Percentiles rank a stretch among this genome's conserved stretches.
These are phyloP conservation scores for Mycena indigotica DNA, from an alignment of 768 basidiomycete genomes.

Conservation along the genomic window DNA sequence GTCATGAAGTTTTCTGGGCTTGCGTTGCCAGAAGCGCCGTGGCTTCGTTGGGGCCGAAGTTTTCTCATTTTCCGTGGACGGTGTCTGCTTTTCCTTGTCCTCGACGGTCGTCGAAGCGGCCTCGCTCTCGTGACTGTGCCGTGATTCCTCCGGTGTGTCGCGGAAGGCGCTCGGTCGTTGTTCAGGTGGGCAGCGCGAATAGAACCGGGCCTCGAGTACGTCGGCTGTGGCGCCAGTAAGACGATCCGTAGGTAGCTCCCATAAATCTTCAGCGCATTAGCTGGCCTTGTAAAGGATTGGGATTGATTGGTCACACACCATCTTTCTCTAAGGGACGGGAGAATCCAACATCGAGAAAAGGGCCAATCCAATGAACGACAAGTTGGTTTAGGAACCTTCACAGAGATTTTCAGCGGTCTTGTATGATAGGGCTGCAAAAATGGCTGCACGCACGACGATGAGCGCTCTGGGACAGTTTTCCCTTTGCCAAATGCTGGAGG, in stretches of 20 bases:
- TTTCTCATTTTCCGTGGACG: background rate
- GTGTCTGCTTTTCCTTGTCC: slow-evolving; percentile 16
- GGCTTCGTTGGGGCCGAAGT: slow-evolving; percentile 8
- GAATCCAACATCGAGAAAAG: slow-evolving; percentile 60
- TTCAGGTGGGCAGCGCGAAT: slow-evolving; percentile 51
- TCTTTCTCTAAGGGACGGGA: slow-evolving; percentile 59
- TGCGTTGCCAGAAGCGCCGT: slow-evolving; percentile 14
- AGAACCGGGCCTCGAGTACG: slow-evolving; percentile 48
- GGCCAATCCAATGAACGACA: slow-evolving; percentile 54
- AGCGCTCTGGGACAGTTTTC: slow-evolving; percentile 23
- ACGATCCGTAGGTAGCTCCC: slow-evolving; percentile 46
- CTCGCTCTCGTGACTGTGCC: slow-evolving; percentile 6
- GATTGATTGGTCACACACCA: slow-evolving; percentile 35
- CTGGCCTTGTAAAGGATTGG: too few relatives aligned
- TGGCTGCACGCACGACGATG: slow-evolving; percentile 35
- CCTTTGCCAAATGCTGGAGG: slow-evolving; percentile 25
- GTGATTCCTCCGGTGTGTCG: slow-evolving; percentile 11
- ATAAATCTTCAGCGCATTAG: slow-evolving; percentile 46
- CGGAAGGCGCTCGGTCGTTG: slow-evolving; percentile 42
- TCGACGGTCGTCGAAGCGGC: slow-evolving; percentile 4
- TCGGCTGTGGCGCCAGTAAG: slow-evolving; percentile 44
- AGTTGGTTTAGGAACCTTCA: slow-evolving; percentile 48
- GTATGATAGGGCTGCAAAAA: background rate
- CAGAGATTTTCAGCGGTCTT: background rate
- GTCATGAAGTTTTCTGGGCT: slow-evolving; percentile 39